Evolutionary conservation across 2,329 filamentous ascomycete genomes (phyloP).

Genomic region (Paraconiothyrium sp.): DNA sequence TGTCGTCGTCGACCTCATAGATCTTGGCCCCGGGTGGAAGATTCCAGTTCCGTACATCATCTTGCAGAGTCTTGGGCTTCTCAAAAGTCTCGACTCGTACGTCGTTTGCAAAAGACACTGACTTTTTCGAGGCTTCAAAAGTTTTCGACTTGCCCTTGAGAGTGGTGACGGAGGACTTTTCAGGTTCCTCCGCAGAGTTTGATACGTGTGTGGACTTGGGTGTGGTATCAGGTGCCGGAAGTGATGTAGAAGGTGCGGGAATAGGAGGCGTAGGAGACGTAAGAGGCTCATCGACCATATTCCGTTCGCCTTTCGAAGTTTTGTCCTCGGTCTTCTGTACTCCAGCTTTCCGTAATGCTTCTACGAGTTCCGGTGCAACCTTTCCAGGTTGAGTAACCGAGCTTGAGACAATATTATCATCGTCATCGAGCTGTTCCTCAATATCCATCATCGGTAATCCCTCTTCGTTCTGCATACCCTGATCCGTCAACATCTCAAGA

Average conservation of each 20-base stretch:
- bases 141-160: slow-evolving; percentile 5
- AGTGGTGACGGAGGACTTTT: background rate
- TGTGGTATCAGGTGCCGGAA: background rate
- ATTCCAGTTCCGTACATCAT: slow-evolving; percentile 38
- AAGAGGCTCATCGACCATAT: slow-evolving; percentile 2
- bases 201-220: background rate
- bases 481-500: slow-evolving; percentile 63
- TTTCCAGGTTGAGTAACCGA: slow-evolving; percentile 67
- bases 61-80: slow-evolving; percentile 34
- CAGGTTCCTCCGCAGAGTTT: background rate
- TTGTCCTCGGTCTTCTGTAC: slow-evolving; percentile 53
- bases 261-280: background rate
- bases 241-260: slow-evolving; percentile 3
- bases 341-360: slow-evolving; percentile 81
- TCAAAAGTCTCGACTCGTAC: slow-evolving; percentile 56
- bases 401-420: slow-evolving; percentile 79
- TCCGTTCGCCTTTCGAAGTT: slow-evolving; percentile 18
- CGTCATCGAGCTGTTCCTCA: slow-evolving; percentile 88
- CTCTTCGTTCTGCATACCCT: slow-evolving; percentile 71
- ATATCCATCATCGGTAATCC: slow-evolving; percentile 88
- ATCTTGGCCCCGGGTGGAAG: slow-evolving; percentile 49
- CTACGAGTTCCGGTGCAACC: slow-evolving; percentile 71
- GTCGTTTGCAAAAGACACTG: slow-evolving; percentile 70
- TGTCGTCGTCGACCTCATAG: slow-evolving; percentile 55
- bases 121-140: slow-evolving; percentile 58